phyloP scores from a whole-genome alignment of 2,329 filamentous ascomycete genomes.

The Talaromyces rugulosus region DNA sequence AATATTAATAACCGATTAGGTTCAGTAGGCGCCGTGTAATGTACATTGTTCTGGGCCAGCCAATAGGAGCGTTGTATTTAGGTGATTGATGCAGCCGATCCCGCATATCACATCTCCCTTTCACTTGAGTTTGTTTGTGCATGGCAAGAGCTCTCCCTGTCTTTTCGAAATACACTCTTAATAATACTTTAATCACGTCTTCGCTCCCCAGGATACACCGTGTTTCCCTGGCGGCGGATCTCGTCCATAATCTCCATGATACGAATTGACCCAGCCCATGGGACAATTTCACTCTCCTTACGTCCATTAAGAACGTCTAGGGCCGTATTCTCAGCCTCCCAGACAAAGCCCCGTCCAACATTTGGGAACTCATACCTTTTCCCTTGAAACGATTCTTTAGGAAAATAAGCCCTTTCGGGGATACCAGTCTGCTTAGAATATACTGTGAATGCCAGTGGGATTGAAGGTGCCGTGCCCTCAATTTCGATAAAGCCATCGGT shows the following conservation, averaged over 20 bases:
- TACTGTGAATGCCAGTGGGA: not conserved
- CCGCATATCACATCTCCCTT: too few species aligned
- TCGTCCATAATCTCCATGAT: not conserved
- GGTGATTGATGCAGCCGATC: too few species aligned
- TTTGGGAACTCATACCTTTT: not conserved
- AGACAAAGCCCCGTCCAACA: not conserved
- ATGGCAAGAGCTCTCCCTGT: too few species aligned
- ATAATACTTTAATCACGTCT: too few species aligned
- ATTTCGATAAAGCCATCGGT: not conserved
- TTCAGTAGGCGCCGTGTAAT: too few species aligned
- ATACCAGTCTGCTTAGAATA: not conserved
- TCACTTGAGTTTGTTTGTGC: too few species aligned
- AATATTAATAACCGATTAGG: too few species aligned
- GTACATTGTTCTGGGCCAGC: too few species aligned
- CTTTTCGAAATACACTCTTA: too few species aligned
- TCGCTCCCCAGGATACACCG: not conserved
- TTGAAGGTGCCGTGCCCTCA: not conserved
- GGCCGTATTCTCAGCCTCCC: not conserved
- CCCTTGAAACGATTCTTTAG: not conserved
- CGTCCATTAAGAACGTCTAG: not conserved
- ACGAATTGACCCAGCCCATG: not conserved
- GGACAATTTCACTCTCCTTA: not conserved
- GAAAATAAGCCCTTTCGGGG: not conserved
- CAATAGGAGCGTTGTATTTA: too few species aligned
- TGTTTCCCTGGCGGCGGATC: not conserved